These are phyloP conservation scores for Fraxinus cuspidata DNA, from an alignment of 257 asterid species.

Conservation along the genomic window DNA sequence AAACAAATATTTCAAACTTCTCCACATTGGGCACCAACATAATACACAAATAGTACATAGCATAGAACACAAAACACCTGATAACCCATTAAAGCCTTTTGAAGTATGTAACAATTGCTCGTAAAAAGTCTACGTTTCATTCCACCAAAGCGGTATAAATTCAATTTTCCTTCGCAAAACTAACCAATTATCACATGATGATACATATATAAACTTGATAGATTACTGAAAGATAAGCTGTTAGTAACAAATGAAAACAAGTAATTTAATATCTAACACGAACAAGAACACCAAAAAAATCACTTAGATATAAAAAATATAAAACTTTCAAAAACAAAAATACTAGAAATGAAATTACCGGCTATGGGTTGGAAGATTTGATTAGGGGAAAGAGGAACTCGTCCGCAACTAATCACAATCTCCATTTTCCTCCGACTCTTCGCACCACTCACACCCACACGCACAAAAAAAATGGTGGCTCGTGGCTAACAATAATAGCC, in stretches of 20 bases:
- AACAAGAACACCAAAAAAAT: neutral
- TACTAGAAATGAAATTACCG: constrained; percentile 36
- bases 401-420: constrained; percentile 60
- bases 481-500: constrained; percentile 6
- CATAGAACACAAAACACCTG: too few species aligned
- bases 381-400: constrained; percentile 64
- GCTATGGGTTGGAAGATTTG: constrained; percentile 50
- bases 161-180: too few species aligned
- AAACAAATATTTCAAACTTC: too few species aligned
- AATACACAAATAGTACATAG: too few species aligned
- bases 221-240: neutral
- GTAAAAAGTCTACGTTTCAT: too few species aligned
- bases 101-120: too few species aligned
- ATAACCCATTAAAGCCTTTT: too few species aligned
- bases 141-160: too few species aligned
- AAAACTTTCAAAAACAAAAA: constrained; percentile 2
- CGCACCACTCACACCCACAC: constrained; percentile 26
- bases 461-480: constrained; percentile 8
- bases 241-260: neutral
- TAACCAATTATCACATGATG: neutral
- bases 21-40: too few species aligned
- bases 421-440: constrained; percentile 46
- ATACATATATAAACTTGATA: neutral
- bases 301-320: neutral
- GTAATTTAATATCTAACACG: neutral